Conservation (phyloP, 2,329 filamentous ascomycete genomes). For the Raffaelea albimanens region DNA sequence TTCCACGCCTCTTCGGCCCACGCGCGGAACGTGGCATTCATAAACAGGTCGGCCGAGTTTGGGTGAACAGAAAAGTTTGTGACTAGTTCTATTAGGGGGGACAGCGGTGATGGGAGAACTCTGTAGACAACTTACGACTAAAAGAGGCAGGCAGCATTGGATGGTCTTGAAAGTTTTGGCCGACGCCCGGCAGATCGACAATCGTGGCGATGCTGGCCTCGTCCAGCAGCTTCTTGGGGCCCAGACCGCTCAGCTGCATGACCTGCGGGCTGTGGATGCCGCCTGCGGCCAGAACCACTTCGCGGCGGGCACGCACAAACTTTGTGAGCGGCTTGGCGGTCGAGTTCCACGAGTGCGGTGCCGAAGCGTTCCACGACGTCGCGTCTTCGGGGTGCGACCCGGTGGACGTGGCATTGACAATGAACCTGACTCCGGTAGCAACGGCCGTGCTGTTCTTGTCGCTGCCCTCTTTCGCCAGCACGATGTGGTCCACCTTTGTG, state of each 20-base stretch:
- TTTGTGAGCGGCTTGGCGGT: too few species aligned
- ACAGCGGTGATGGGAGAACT: too few species aligned
- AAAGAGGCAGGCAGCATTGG: slow-evolving; percentile 20
- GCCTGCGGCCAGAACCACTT: slow-evolving; percentile 35
- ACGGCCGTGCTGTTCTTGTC: not conserved
- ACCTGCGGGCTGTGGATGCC: slow-evolving; percentile 28
- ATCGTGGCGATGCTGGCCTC: slow-evolving; percentile 28
- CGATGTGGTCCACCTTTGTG: slow-evolving; percentile 20
- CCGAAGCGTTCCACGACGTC: too few species aligned
- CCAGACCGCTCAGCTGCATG: slow-evolving; percentile 27
- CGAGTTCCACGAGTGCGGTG: too few species aligned
- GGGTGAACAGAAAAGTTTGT: slow-evolving; percentile 10
- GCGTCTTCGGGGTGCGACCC: too few species aligned
- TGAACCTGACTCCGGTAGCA: slow-evolving; percentile 22
- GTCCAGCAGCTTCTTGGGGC: slow-evolving; percentile 31
- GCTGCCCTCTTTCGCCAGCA: slow-evolving; percentile 9
- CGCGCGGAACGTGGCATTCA: slow-evolving; percentile 18
- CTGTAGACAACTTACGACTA: slow-evolving; percentile 18
- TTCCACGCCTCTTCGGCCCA: slow-evolving; percentile 16
- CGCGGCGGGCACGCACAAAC: slow-evolving; percentile 21
- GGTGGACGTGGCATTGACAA: slow-evolving; percentile 1
- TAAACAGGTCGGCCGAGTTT: slow-evolving; percentile 11
- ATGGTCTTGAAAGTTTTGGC: slow-evolving; percentile 40
- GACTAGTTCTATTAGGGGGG: slow-evolving; percentile 6
- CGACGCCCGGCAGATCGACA: slow-evolving; percentile 35